Evolutionary conservation across 1,284 basidiomycete genomes (phyloP).

Genomic region (Tausonia pullulans): DNA sequence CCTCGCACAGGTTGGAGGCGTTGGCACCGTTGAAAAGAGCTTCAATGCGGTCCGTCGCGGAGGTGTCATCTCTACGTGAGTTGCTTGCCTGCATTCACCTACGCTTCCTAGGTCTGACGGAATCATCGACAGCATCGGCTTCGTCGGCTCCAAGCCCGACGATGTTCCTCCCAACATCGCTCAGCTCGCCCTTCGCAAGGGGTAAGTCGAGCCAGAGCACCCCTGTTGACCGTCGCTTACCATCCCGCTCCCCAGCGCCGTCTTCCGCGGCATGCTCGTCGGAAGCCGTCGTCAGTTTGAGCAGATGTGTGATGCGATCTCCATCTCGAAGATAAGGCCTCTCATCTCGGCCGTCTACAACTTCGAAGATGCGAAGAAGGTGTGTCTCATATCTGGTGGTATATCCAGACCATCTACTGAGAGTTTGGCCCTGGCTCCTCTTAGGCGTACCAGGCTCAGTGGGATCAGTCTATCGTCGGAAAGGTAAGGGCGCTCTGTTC

Average conservation of each 20-base stretch:
- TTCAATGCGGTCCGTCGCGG: constrained; percentile 37
- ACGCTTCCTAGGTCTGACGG: constrained; percentile 3
- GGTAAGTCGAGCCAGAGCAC: too few relatives aligned
- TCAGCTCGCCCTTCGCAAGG: constrained; percentile 11
- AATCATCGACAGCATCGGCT: not conserved
- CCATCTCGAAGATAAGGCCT: not conserved
- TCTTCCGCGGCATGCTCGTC: constrained; percentile 3
- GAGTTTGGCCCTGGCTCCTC: not conserved
- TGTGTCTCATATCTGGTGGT: not conserved
- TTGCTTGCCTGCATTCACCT: constrained; percentile 37
- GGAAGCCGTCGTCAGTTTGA: constrained; percentile 2
- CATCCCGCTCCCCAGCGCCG: not conserved
- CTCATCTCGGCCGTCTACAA: constrained; percentile 4
- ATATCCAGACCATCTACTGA: not conserved
- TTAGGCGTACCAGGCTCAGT: not conserved
- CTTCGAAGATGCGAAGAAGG: not conserved
- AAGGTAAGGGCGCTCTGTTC: not conserved
- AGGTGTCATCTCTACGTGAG: constrained; percentile 43
- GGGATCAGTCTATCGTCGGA: not conserved
- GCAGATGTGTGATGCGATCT: not conserved
- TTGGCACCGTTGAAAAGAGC: constrained; percentile 42
- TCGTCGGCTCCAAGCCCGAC: constrained; percentile 18
- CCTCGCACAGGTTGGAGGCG: constrained; percentile 36
- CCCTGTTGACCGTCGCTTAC: too few relatives aligned
- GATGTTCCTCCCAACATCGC: constrained; percentile 16